phyloP scores from a whole-genome alignment of 176 grass and related monocot species.

The Aegilops umbellulata region DNA sequence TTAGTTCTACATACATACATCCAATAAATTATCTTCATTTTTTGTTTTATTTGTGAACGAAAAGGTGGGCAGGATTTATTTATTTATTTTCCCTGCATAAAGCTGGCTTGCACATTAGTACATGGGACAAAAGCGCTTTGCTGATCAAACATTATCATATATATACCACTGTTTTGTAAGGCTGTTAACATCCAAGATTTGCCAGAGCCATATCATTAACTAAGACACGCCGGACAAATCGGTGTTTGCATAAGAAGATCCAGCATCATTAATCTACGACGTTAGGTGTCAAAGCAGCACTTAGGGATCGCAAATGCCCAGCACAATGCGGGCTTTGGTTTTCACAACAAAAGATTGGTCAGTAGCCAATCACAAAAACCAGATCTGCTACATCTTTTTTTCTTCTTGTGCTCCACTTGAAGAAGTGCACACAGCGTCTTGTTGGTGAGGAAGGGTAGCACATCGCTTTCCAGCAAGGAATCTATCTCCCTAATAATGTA shows the following conservation, averaged over 20 bases:
- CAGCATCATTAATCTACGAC: background rate
- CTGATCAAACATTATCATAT: background rate
- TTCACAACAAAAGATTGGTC: background rate
- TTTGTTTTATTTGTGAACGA: background rate
- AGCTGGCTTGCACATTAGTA: background rate
- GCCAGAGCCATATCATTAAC: background rate
- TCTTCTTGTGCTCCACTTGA: background rate
- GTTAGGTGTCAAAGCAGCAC: background rate
- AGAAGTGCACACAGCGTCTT: background rate
- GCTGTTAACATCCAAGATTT: slow-evolving; percentile 1
- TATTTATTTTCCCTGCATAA: background rate
- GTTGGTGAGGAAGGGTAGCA: background rate
- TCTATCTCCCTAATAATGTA: background rate
- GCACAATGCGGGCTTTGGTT: background rate
- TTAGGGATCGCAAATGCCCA: background rate
- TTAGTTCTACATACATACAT: too few relatives aligned
- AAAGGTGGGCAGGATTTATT: background rate
- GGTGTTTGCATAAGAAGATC: background rate
- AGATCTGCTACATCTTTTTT: background rate
- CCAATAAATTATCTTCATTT: background rate
- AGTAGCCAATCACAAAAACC: background rate
- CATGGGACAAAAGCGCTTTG: slow-evolving; percentile 10
- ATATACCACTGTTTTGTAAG: too few relatives aligned
- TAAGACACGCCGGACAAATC: background rate
- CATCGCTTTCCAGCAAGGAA: slow-evolving; percentile 11